phyloP scores from a whole-genome alignment of 306 rosid species.

The Albizia julibrissin region DNA sequence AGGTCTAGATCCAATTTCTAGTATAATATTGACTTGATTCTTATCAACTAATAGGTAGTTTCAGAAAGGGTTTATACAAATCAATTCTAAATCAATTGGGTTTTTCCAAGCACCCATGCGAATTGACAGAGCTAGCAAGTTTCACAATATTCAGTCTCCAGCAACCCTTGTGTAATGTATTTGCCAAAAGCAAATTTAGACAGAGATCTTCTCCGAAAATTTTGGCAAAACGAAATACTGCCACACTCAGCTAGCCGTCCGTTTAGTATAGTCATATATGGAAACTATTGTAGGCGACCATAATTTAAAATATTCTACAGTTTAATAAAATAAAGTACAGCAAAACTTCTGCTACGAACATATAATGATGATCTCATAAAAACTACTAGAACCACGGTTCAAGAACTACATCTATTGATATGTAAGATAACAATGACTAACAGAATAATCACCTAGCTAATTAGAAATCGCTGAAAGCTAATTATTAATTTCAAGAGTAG shows the following conservation, averaged over 20 bases:
- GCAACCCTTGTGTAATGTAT: not conserved
- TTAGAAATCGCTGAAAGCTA: not conserved
- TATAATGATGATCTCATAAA: not conserved
- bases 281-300: not conserved
- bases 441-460: conserved; percentile 3
- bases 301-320: not conserved
- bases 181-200: conserved; percentile 9
- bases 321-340: not conserved
- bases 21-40: not conserved
- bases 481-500: not conserved
- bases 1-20: not conserved
- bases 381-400: not conserved
- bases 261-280: not conserved
- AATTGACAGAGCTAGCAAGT: not conserved
- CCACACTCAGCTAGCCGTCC: not conserved
- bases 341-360: conserved; percentile 2
- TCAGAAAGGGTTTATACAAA: not conserved
- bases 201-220: not conserved
- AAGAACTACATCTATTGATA: not conserved
- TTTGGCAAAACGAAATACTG: conserved; percentile 14
- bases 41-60: not conserved
- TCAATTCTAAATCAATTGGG: not conserved
- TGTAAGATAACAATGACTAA: not conserved
- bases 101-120: not conserved
- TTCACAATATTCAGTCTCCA: not conserved